Evolutionary conservation across 441 rosid species (phyloP).

Genomic region (Croton setiger): DNA sequence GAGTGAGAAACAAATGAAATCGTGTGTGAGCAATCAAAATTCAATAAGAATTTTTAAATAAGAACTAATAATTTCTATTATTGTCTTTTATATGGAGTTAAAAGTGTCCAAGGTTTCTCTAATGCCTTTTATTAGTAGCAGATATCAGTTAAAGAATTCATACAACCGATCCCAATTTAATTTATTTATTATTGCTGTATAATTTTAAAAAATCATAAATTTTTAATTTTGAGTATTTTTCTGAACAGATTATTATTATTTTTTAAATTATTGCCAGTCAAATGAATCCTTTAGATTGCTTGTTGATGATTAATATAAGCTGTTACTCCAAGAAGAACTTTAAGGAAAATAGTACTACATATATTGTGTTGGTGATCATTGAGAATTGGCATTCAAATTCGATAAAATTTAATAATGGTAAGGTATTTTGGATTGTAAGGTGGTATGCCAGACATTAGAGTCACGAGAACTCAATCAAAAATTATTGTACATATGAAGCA

Average conservation of each 20-base stretch:
- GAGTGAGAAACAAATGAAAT: background rate
- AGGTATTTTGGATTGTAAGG: conserved; percentile 15
- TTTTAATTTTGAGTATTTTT: background rate
- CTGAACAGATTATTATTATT: background rate
- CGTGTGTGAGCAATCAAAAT: conserved; percentile 7
- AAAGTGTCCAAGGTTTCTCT: background rate
- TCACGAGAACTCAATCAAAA: conserved; percentile 19
- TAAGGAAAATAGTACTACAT: background rate
- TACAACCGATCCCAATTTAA: background rate
- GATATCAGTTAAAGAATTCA: too few species aligned
- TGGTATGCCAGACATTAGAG: background rate
- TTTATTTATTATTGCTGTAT: background rate
- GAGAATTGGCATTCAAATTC: too few species aligned
- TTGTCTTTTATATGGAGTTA: conserved; percentile 6
- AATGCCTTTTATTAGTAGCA: background rate
- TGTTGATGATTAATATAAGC: too few species aligned
- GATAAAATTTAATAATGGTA: conserved; percentile 1
- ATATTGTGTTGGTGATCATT: background rate
- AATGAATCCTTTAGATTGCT: background rate
- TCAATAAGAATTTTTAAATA: conserved; percentile 9
- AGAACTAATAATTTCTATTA: background rate
- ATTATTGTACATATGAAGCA: background rate
- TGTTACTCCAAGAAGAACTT: too few species aligned
- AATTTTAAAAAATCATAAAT: background rate
- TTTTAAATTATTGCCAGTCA: background rate